These are phyloP conservation scores for Nicotiana otophora DNA, from an alignment of 257 asterid genomes.

Conservation along the genomic window DNA sequence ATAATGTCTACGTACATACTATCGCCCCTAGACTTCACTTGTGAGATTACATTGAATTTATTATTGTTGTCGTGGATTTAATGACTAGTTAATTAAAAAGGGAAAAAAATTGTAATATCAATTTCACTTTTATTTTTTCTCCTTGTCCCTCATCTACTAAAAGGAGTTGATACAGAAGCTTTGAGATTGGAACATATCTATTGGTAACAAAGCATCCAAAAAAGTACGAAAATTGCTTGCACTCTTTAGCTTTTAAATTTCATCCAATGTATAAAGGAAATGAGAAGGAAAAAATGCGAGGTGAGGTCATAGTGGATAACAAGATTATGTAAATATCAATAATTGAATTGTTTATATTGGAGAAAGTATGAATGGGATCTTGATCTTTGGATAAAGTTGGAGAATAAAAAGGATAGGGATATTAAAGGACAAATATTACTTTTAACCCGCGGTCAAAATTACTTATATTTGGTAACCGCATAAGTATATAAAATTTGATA, in stretches of 20 bases:
- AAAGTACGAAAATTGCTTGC: neutral
- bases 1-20: no score
- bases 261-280: neutral
- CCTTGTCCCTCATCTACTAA: neutral
- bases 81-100: no score
- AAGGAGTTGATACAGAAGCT: neutral
- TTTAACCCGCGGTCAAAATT: neutral
- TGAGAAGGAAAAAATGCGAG: neutral
- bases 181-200: neutral
- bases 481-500: no score
- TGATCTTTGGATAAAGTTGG: conserved; percentile 15
- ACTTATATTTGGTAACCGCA: no score
- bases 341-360: neutral
- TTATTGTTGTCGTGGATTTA: no score
- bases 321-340: conserved; percentile 8
- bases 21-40: no score
- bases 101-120: no score
- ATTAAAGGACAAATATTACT: conserved; percentile 10
- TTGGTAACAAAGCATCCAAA: neutral
- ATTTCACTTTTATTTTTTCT: no score
- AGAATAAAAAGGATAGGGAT: conserved; percentile 8
- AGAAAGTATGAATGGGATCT: neutral
- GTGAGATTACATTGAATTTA: no score
- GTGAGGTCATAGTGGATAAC: conserved; percentile 12
- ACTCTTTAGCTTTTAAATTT: neutral